A percentile compares a stretch with the other conserved stretches of the same genome.
phyloP scores from a whole-genome alignment of 805 yeast genomes.

The Saccharomycopsis fodiens region DNA sequence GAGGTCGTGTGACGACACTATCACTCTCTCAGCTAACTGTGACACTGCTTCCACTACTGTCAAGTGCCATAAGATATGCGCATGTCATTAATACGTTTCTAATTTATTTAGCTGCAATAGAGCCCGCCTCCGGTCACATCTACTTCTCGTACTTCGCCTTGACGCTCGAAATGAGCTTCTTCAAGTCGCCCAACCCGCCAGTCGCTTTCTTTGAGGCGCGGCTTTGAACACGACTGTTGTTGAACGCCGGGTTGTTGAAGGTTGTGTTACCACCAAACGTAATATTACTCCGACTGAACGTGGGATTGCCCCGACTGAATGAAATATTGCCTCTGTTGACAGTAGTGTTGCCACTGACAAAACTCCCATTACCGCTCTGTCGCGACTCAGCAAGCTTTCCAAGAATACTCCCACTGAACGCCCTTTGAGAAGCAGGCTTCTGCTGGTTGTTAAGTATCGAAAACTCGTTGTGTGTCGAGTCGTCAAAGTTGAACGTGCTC shows the following conservation, averaged over 20 bases:
- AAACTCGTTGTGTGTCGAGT: not conserved
- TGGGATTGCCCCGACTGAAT: not conserved
- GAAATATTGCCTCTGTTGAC: constrained; percentile 1
- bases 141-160: constrained; percentile 10
- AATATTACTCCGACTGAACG: too few relatives aligned
- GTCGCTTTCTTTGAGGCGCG: not conserved
- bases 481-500: not conserved
- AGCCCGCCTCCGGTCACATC: too few relatives aligned
- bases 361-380: not conserved
- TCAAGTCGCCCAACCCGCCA: constrained; percentile 5
- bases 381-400: too few relatives aligned
- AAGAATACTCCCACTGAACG: not conserved
- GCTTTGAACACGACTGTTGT: too few relatives aligned
- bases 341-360: not conserved
- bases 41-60: too few relatives aligned
- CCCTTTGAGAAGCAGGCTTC: not conserved
- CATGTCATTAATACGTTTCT: too few relatives aligned
- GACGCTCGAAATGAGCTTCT: constrained; percentile 8
- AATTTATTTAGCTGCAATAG: too few relatives aligned
- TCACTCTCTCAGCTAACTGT: too few relatives aligned
- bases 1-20: too few relatives aligned
- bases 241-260: not conserved
- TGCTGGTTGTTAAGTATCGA: not conserved
- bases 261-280: not conserved
- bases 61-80: too few relatives aligned